Evolutionary conservation across 2,329 filamentous ascomycete genomes (phyloP), one percentile per base, ranked within the genome.

Genomic region (Dryadomyces sulphureus): DNA sequence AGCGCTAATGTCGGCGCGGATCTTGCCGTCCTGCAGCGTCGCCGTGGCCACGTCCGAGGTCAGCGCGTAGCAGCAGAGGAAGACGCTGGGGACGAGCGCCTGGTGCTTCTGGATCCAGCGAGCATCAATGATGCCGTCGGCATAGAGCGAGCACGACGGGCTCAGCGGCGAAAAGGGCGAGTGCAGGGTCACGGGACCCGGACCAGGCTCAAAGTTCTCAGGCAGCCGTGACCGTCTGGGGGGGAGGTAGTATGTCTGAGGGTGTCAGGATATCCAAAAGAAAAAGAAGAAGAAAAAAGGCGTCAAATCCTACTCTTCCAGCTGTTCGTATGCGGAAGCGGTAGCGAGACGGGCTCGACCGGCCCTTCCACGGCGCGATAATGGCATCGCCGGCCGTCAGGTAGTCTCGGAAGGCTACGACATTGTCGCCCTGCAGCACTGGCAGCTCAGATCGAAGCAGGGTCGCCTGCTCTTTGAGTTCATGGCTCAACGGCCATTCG

Each of bases 41-140:
- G 81, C 79, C 48, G 81, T 75, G n/a, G 76, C 81, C 1, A 77
- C 68, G 55, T 93, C 83, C 20, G 79, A 75, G 4, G 75, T 77
- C 48, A 95, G 75, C 32, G 74, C 72, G 58, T 93, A 94, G 64
- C 93, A 92, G 53, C 81, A 83, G 27, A 94, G 62, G 54, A 86
- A 81, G 22, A 86, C 73, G 50, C 86, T 84, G 2, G 90, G 90
- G 20, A 96, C 72, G 17, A 87, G 69, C 44, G 83, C 70, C 58
- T 94, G 89, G 60, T 96, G 90, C 60, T 96, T 98, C 49, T 77
- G 75, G 46, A 94, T 70, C 90, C 90, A 98, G 50, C 76, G 65
- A 19, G 81, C 73, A 49, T 88, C 79, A 59, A 95, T 78, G 48
- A 95, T 68, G 5, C 90, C 92, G 63, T 96, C 92, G 7, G 90